Conservation (phyloP, 345 rosid genomes). For the Eucalyptus lansdowneana region DNA sequence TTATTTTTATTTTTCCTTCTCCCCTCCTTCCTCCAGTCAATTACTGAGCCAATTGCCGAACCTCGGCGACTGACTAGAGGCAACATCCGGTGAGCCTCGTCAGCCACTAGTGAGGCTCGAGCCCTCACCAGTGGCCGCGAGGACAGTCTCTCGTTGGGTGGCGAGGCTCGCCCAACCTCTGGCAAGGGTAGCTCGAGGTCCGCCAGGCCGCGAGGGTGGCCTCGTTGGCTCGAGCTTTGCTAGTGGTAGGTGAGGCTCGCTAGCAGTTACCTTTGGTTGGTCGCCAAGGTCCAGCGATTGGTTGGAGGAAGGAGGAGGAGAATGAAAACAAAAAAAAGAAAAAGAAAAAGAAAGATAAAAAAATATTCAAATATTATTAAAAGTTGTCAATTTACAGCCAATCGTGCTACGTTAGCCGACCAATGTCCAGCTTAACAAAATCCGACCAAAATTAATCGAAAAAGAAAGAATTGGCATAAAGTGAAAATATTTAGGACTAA, state of each 20-base stretch:
- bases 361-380: no score
- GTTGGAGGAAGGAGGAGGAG: rapidly evolving
- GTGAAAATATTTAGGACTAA: rapidly evolving
- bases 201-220: rapidly evolving
- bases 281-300: rapidly evolving
- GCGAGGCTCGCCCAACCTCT: rapidly evolving
- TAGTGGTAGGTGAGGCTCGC: rapidly evolving
- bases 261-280: rapidly evolving
- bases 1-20: no score
- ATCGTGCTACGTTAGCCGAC: rapidly evolving
- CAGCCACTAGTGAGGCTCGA: rapidly evolving
- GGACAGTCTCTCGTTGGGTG: rapidly evolving
- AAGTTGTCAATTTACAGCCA: rapidly evolving
- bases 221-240: rapidly evolving
- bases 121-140: rapidly evolving
- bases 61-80: rapidly evolving
- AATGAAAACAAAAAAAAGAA: rapidly evolving
- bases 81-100: rapidly evolving
- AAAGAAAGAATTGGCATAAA: rapidly evolving
- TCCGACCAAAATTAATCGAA: rapidly evolving
- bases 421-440: rapidly evolving
- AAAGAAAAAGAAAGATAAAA: no score
- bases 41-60: rapidly evolving
- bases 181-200: rapidly evolving
- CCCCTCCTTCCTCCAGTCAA: rapidly evolving